phyloP scores from a whole-genome alignment of 371 early-diverging fungal genomes.

The Smittium mucronatum region DNA sequence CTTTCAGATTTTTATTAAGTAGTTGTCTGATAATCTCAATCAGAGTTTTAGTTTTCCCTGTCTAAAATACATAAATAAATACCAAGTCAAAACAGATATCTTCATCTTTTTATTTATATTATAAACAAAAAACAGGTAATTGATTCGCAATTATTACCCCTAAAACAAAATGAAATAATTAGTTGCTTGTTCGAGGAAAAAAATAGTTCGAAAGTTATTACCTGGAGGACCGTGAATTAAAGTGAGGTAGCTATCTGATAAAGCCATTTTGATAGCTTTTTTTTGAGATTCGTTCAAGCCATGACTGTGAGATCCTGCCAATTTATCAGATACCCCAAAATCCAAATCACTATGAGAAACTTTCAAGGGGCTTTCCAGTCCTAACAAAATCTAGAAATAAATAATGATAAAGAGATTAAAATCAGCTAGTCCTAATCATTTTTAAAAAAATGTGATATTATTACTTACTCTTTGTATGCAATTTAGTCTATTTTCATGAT shows the following conservation, averaged over 20 bases:
- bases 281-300: conserved; percentile 63
- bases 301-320: conserved; percentile 30
- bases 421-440: neutral
- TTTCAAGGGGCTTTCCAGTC: neutral
- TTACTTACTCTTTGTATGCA: neutral
- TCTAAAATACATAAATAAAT: neutral
- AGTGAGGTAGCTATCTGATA: conserved; percentile 51
- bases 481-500: neutral
- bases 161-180: neutral
- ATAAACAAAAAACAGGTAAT: neutral
- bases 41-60: conserved; percentile 89
- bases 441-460: neutral
- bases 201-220: neutral
- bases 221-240: conserved; percentile 84
- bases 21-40: conserved; percentile 78
- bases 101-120: neutral
- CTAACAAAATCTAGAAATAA: conserved; percentile 1
- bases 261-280: conserved; percentile 53
- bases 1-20: conserved; percentile 42
- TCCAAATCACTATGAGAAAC: conserved; percentile 32
- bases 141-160: neutral
- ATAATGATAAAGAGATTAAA: neutral
- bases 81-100: too few species aligned
- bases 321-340: conserved; percentile 29
- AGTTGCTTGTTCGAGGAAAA: neutral